phyloP scores from a whole-genome alignment of 2,329 filamentous ascomycete genomes.

The Colletotrichum sidae region DNA sequence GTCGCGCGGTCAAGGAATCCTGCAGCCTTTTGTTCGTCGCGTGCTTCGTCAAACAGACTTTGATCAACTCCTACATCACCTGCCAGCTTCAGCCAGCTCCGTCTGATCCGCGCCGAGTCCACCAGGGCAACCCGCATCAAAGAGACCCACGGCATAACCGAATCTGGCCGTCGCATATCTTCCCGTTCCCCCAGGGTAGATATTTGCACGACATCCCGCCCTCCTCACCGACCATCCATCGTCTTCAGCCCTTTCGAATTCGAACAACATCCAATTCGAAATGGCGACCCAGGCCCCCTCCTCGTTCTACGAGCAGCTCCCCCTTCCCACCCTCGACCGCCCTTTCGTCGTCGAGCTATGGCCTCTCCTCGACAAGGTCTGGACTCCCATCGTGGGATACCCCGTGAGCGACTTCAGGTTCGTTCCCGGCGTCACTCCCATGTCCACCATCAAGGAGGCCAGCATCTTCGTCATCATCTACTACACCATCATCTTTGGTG shows the following conservation, averaged over 20 bases:
- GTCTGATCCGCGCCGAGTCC: slow-evolving; percentile 41
- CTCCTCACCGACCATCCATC: slow-evolving; percentile 1
- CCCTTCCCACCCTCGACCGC: slow-evolving; percentile 85
- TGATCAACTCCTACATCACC: slow-evolving; percentile 3
- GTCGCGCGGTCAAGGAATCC: not conserved
- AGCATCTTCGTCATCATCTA: slow-evolving; percentile 85
- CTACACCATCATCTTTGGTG: slow-evolving; percentile 94
- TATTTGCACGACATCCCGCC: slow-evolving; percentile 7
- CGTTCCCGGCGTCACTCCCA: slow-evolving; percentile 81
- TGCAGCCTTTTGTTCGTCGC: slow-evolving; percentile 10
- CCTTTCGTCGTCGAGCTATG: slow-evolving; percentile 93
- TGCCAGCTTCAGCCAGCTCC: slow-evolving; percentile 22
- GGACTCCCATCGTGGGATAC: slow-evolving; percentile 81
- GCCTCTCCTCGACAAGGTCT: slow-evolving; percentile 93
- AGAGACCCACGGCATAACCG: slow-evolving; percentile 31
- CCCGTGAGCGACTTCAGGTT: slow-evolving; percentile 89
- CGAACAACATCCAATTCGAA: slow-evolving; percentile 39
- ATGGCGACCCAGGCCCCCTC: slow-evolving; percentile 53
- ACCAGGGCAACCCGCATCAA: slow-evolving; percentile 31
- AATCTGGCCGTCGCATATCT: slow-evolving; percentile 16
- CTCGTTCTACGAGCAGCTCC: slow-evolving; percentile 65
- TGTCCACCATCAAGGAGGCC: slow-evolving; percentile 90
- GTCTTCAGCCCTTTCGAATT: slow-evolving; percentile 18
- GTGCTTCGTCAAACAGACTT: slow-evolving; percentile 28
- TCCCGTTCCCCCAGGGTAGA: slow-evolving; percentile 17